Conservation (phyloP, 805 yeast species). For the Candida odintsovae region DNA sequence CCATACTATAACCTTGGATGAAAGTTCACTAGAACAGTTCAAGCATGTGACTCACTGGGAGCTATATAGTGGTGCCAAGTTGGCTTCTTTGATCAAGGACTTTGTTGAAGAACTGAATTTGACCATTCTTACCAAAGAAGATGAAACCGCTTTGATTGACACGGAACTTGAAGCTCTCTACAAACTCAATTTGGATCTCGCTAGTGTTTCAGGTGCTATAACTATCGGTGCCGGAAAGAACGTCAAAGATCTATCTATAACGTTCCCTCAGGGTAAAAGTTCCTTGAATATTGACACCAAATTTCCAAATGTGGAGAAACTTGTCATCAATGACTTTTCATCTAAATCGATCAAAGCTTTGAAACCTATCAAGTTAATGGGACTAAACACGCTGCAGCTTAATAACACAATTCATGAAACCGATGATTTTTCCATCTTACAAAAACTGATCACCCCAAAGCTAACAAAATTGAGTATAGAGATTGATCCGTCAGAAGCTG, state of each 20-base stretch:
- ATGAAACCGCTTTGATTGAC: neutral
- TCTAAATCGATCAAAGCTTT: neutral
- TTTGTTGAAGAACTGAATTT: neutral
- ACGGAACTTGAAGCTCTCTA: neutral
- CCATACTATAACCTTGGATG: neutral
- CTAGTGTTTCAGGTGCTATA: neutral
- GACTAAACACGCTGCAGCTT: constrained; percentile 1
- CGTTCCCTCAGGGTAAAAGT: neutral
- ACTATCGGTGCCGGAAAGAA: neutral
- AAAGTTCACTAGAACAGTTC: neutral
- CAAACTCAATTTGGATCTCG: neutral
- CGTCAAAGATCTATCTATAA: neutral
- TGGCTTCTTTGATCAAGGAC: neutral
- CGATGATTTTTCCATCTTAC: neutral
- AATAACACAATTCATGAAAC: neutral
- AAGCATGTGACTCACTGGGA: constrained; percentile 7
- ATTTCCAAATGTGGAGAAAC: constrained; percentile 1
- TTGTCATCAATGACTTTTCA: constrained; percentile 3
- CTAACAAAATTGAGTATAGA: neutral
- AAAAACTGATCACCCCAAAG: constrained; percentile 1
- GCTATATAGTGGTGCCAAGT: constrained; percentile 1
- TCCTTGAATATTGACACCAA: neutral
- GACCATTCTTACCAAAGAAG: neutral
- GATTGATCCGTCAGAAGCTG: neutral
- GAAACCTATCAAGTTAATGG: neutral